Base-by-base conservation (phyloP, 352 stramenopile genomes). In the Pythium plurisporium region DNA sequence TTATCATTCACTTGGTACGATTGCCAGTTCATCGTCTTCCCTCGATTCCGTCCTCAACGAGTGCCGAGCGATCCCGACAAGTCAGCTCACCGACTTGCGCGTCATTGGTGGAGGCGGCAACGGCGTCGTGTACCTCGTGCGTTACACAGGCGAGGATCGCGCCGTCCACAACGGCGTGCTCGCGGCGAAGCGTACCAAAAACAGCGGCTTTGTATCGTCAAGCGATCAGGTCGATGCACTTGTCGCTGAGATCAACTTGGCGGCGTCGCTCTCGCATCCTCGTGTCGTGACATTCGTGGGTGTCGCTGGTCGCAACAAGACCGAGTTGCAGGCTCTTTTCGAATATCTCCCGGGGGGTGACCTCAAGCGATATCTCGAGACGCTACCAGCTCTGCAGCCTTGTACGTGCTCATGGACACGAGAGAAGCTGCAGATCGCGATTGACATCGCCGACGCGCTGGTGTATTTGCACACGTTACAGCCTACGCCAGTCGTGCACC, bases 351-450 rank as follows among this genome's bases (percentile, higher is more conserved):
- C 17, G 1, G 27, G 27, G 5, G 50, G 50, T 5, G 50, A 58
- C 12, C 29, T 58, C 1, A 25, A 26, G 6, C 23, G n/a, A 5
- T 56, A 47, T 17, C 23, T 56, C 17, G 25, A 40, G 36, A n/a
- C n/a, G 19, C 30, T 26, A 6, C 29, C 31, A 8, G 31, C 31
- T 10, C 0, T 15, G 2, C n/a, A 15, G 2, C n/a, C 12, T 5
- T 1, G 8, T 30, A 5, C 14, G 5, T 6, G 5, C 34, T 25
- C 26, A 1, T 55, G 47, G 49, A 47, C 36, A 22, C 15, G 5
- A 1, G 34, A 56, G n/a, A 56, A 56, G 36, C 36, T 56, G 5
- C 49, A 47, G 49, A 47, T 56, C 25, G 36, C 49, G 2, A 11
- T 56, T 5, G 49, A 56, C 36, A n/a, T 56, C 11, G 36, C 36